These are phyloP conservation scores for Amanita rimosa DNA, from an alignment of 768 basidiomycete species.

Conservation along the genomic window DNA sequence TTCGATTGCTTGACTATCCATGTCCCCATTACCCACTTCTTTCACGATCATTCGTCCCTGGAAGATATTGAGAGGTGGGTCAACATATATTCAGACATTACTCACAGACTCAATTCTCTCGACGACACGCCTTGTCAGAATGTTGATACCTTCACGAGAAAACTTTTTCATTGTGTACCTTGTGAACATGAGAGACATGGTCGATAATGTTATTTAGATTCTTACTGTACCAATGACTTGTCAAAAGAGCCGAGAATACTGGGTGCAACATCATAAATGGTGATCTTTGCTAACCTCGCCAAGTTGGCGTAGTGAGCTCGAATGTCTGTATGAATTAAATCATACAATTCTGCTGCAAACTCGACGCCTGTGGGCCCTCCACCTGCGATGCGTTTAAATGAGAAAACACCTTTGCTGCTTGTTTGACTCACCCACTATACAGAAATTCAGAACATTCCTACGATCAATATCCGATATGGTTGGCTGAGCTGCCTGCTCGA, in stretches of 20 bases:
- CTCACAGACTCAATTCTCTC: conserved; percentile 50
- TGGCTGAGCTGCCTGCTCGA: conserved; percentile 82
- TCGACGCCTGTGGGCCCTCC: conserved; percentile 75
- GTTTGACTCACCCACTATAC: conserved; percentile 62
- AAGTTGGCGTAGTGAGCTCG: conserved; percentile 50
- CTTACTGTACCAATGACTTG: conserved; percentile 46
- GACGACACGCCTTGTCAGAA: conserved; percentile 66
- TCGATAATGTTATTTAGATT: conserved; percentile 1
- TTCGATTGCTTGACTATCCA: conserved; percentile 1
- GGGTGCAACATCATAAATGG: conserved; percentile 74
- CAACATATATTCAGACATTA: neutral
- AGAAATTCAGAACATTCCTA: conserved; percentile 71
- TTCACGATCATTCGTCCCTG: conserved; percentile 60
- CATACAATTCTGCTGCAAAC: conserved; percentile 75
- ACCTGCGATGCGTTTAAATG: conserved; percentile 24
- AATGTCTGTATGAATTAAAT: conserved; percentile 62
- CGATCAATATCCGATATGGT: conserved; percentile 65
- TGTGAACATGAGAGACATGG: neutral
- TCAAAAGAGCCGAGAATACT: conserved; percentile 71
- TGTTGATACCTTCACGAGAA: conserved; percentile 60
- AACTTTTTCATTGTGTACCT: conserved; percentile 67
- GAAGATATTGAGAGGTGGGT: neutral
- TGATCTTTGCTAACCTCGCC: conserved; percentile 54
- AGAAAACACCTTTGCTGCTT: neutral
- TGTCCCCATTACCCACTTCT: conserved; percentile 57